Conservation (phyloP, 352 stramenopile species). For the Phytophthora multivora region DNA sequence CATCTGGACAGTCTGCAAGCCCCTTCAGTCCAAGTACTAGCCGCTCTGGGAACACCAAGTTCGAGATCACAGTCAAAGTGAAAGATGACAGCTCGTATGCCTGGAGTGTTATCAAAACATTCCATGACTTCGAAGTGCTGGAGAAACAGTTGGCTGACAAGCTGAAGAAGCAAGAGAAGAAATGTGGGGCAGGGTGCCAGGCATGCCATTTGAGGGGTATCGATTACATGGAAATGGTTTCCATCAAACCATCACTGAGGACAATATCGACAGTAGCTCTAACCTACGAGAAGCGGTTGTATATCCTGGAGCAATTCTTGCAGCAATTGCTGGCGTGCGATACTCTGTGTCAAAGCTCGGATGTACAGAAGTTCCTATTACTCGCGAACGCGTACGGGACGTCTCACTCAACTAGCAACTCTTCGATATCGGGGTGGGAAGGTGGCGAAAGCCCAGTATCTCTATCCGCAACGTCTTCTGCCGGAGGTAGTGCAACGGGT, state of each 20-base stretch:
- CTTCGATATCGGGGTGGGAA: slow-evolving; percentile 25
- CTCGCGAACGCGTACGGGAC: slow-evolving; percentile 40
- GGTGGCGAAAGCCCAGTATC: slow-evolving; percentile 16
- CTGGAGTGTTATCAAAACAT: slow-evolving; percentile 76
- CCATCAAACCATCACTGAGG: slow-evolving; percentile 54
- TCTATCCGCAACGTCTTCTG: slow-evolving; percentile 12
- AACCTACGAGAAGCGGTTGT: slow-evolving; percentile 68
- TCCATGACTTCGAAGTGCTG: slow-evolving; percentile 70
- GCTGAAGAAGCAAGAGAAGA: slow-evolving; percentile 75
- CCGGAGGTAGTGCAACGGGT: slow-evolving; percentile 6
- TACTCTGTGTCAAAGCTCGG: slow-evolving; percentile 76
- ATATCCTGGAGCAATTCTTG: slow-evolving; percentile 71
- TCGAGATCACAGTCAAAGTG: slow-evolving; percentile 67
- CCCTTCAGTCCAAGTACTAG: slow-evolving; percentile 14
- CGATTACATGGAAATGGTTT: slow-evolving; percentile 67
- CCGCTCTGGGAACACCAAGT: slow-evolving; percentile 35
- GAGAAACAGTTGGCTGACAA: slow-evolving; percentile 74
- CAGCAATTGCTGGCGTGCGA: slow-evolving; percentile 73
- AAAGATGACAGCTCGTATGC: slow-evolving; percentile 58
- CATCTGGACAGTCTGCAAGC: slow-evolving; percentile 4
- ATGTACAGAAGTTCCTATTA: slow-evolving; percentile 76
- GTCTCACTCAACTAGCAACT: slow-evolving; percentile 4
- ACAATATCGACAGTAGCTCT: slow-evolving; percentile 40
- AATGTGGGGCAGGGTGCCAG: slow-evolving; percentile 44
- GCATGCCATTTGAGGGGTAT: slow-evolving; percentile 69